A percentile compares a stretch with the other conserved stretches of the same genome.
Evolutionary conservation across 257 asterid genomes (phyloP).

Genomic region (Phtheirospermum japonicum): DNA sequence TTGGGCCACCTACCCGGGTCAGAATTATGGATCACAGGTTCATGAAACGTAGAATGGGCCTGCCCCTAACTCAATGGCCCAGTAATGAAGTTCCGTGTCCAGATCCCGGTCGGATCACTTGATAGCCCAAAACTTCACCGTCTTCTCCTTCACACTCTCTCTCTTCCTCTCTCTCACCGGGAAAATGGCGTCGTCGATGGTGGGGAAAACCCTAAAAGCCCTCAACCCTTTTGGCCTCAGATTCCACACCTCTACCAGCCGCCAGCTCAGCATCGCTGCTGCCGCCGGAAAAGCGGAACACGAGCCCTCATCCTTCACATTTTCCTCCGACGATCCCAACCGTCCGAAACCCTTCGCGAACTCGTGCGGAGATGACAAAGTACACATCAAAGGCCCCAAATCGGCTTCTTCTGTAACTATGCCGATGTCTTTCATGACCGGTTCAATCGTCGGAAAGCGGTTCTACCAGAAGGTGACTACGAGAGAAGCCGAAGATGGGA

Average conservation of each 20-base stretch:
- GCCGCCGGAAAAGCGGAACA: constrained; percentile 37
- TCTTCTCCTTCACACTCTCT: not conserved
- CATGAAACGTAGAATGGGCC: too few relatives aligned
- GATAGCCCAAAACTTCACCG: constrained; percentile 13
- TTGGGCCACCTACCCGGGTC: not conserved
- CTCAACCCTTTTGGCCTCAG: constrained; percentile 32
- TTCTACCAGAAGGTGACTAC: constrained; percentile 77
- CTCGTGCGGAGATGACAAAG: constrained; percentile 33
- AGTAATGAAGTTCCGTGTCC: not conserved
- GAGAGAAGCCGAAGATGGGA: constrained; percentile 86
- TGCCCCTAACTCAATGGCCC: too few relatives aligned
- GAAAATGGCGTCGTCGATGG: constrained; percentile 59
- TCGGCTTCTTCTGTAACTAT: constrained; percentile 47
- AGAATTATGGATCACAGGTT: not conserved
- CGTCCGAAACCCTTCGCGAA: constrained; percentile 21
- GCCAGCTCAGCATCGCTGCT: constrained; percentile 41
- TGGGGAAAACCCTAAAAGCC: constrained; percentile 46
- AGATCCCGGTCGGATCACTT: not conserved
- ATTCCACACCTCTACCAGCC: constrained; percentile 31
- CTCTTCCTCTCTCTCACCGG: constrained; percentile 18
- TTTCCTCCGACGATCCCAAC: constrained; percentile 36
- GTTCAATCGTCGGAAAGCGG: constrained; percentile 90
- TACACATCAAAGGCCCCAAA: constrained; percentile 47
- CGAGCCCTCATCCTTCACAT: constrained; percentile 50
- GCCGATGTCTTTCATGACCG: constrained; percentile 93